A percentile compares a stretch with the other conserved stretches of the same genome.
phyloP scores from a whole-genome alignment of 2,329 filamentous ascomycete genomes.

The Peltaster fructicola region DNA sequence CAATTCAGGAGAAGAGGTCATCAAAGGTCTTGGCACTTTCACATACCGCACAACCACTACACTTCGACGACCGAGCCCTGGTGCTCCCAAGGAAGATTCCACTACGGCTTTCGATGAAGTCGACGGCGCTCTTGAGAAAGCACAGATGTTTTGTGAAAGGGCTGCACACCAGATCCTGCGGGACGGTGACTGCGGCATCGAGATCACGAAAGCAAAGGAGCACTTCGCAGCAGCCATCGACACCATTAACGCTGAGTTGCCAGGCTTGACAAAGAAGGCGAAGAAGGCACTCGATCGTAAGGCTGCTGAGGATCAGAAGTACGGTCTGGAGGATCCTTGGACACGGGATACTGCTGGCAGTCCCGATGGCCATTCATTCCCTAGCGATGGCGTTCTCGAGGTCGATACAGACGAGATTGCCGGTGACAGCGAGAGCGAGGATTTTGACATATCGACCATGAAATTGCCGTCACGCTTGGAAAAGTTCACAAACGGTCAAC shows the following conservation, averaged over 20 bases:
- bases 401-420: constrained; percentile 3
- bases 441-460: constrained; percentile 2
- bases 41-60: constrained; percentile 1
- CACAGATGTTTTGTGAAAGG: constrained; percentile 66
- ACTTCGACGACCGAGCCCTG: neutral
- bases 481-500: too few relatives aligned
- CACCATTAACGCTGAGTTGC: too few relatives aligned
- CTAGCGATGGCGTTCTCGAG: too few relatives aligned
- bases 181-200: constrained; percentile 65
- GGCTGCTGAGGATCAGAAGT: too few relatives aligned
- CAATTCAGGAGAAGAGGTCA: constrained; percentile 17
- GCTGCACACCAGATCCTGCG: constrained; percentile 82
- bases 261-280: too few relatives aligned
- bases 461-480: constrained; percentile 3
- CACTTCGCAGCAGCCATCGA: constrained; percentile 36
- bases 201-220: constrained; percentile 51
- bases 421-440: constrained; percentile 3
- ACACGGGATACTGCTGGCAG: too few relatives aligned
- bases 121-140: constrained; percentile 62
- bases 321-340: too few relatives aligned
- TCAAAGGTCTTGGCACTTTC: constrained; percentile 2
- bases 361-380: too few relatives aligned
- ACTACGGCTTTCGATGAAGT: constrained; percentile 37
- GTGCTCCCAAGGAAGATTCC: neutral
- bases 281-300: too few relatives aligned